Evolutionary conservation across 257 asterid species (phyloP), one percentile per base, ranked within the genome.

Genomic region (Phtheirospermum japonicum): DNA sequence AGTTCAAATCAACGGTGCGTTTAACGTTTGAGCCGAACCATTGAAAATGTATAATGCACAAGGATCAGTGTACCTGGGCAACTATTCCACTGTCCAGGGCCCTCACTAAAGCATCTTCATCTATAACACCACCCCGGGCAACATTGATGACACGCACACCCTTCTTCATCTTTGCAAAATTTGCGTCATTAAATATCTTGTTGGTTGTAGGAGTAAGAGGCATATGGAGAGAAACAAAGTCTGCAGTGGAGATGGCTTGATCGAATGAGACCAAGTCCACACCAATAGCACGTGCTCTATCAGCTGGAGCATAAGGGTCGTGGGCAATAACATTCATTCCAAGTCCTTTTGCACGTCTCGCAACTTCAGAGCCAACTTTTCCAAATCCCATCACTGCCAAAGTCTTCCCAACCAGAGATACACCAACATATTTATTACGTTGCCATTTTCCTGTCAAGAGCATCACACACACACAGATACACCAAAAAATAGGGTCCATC

Each of bases 241-340:
- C 81, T 2, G 98, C 95, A 32, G 89, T 73, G 17, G 88, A 58
- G 48, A 92, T 73, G 66, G 98, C 98, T 66, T 83, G 72, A 65
- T 86, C 95, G 20, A 92, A 89, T 7, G 93, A 80, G 50, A 92
- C 98, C 72, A 92, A 70, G 4, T 89, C 94, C 23, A 89, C 96
- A 11, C 97, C 96, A 20, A 83, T 42, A 7, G 97, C 97, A 0
- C 85, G 90, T 12, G 95, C 98, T 73, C 86, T 79, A 52, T 89
- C 98, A 28, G 95, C 93, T 3, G 98, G 95, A 58, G 98, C 97
- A 70, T 92, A 92, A 9, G 98, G 98, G 45, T 92, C 95, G 19
- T 92, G 98, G 50, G 98, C 88, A 43, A 89, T 76, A 2, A 92
- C 97, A 61, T 76, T 81, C 96, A 92, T 92, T 8, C 97, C 97